Evolutionary conservation across 192 early-diverging fungal species (phyloP), one percentile per base, ranked within the genome.

Genomic region (Thamnidium elegans): DNA sequence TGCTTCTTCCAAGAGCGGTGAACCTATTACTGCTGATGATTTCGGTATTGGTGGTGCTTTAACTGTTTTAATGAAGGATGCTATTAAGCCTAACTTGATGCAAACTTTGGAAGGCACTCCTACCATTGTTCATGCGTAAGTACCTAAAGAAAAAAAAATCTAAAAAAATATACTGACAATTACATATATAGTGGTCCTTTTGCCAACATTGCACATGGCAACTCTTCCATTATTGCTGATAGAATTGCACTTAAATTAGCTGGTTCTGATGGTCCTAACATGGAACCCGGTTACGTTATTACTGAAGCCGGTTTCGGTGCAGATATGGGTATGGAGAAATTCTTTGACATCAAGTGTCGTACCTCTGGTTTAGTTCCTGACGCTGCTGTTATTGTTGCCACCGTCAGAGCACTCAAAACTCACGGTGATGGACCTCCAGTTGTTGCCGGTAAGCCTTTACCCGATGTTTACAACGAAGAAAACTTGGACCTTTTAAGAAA

Each of bases 261-360:
- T 11, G 94, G 94, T 44, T 85, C 87, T 14, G 83, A 89, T 19
- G 81, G 79, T 36, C 23, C 77, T 2, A 76, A 79, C 0, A 71
- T 77, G 48, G 75, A 84, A 34, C 76, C 77, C 43, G 97, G 97
- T 8, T 98, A 91, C 63, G 95, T 97, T 31, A 86, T 98, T 39
- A 99, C 97, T 34, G 97, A 99, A 78, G 94, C 96, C n/a, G 97
- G 97, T 14, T 99, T 99, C 70, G 97, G 97, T 21, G 97, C 97
- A 9, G 97, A 99, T 78, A 99, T 99, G 77, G 97, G 97, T 42
- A 96, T 98, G 90, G 97, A 99, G 67, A 99, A 99, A 78, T 93
- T 93, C 79, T 95, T 98, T 80, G 91, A 99, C 80, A 98, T 99
- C 81, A 99, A 99, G 76, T 99, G 97, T 74, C 87, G 97, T 50